Evolutionary conservation across 1,284 basidiomycete genomes (phyloP), one percentile per base, ranked within the genome.

Genomic region (Sanguinoderma infundibulare): DNA sequence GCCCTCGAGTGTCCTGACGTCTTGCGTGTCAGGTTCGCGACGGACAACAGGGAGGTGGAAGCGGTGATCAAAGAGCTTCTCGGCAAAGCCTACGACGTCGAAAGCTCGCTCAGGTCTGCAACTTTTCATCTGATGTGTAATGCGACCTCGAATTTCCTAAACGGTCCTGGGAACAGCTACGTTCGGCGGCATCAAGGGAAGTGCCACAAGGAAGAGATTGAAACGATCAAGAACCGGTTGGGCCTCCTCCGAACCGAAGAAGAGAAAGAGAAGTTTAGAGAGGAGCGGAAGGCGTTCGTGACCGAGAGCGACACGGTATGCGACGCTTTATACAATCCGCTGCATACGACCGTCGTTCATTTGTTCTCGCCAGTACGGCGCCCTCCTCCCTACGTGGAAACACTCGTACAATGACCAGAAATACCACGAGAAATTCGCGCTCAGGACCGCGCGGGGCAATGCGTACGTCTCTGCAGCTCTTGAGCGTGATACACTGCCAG

Each of bases 381-480:
- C 3, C 15, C 26, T 30, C 14, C 15, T 30, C 22, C 8, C 28
- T 10, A 5, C 15, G 15, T 53, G 52, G 52, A 26, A 49, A 32
- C n/a, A 17, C 24, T 14, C 20, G 3, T 51, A 20, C 49, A 35
- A 51, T n/a, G 20, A n/a, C 9, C 30, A 51, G 32, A 35, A 32
- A 12, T 51, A 30, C 3, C 3, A 24, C 32, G 49, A 51, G n/a
- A 24, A 17, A 8, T 15, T 36, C 12, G 15, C 30, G 1, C 38
- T 55, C 8, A 60, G 26, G 26, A 34, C 20, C 17, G 49, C 51
- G 26, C 53, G 53, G 53, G n/a, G n/a, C 53, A 46, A 53, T 60
- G 28, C 10, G 53, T 24, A 17, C n/a, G 17, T 7, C 9, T 40
- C 10, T 47, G 20, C 12, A 26, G 7, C 12, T 5, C 20, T n/a